These are phyloP conservation scores for Bjerkandera adusta DNA, from an alignment of 1,284 basidiomycete species.

Conservation along the genomic window DNA sequence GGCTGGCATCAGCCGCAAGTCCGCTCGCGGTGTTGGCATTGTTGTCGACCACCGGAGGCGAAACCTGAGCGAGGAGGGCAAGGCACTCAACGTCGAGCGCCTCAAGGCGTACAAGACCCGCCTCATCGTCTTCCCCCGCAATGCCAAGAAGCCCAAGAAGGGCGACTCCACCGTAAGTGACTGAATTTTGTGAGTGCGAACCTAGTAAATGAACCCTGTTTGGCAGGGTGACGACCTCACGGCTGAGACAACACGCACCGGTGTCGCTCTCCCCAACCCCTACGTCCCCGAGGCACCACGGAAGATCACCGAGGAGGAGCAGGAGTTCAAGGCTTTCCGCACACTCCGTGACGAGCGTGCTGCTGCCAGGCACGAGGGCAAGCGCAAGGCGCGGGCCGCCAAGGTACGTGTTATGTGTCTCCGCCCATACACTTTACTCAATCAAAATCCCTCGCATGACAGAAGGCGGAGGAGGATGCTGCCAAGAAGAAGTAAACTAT, in stretches of 20 bases:
- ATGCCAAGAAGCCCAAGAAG: constrained; percentile 94
- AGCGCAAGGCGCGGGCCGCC: constrained; percentile 76
- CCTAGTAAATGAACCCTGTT: constrained; percentile 10
- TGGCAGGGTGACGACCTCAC: constrained; percentile 81
- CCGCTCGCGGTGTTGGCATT: constrained; percentile 92
- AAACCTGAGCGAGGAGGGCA: constrained; percentile 97
- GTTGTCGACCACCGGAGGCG: constrained; percentile 97
- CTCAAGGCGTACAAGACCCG: constrained; percentile 91
- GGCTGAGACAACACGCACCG: constrained; percentile 73
- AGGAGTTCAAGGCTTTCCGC: constrained; percentile 85
- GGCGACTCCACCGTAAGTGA: constrained; percentile 83
- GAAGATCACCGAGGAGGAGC: constrained; percentile 92
- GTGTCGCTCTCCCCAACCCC: constrained; percentile 69
- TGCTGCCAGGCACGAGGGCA: constrained; percentile 83
- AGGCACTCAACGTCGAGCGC: constrained; percentile 93
- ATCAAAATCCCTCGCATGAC: constrained; percentile 22
- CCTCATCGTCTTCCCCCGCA: constrained; percentile 93
- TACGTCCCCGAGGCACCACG: constrained; percentile 84
- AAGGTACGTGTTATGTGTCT: constrained; percentile 54
- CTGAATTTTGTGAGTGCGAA: constrained; percentile 7
- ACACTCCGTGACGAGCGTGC: constrained; percentile 89
- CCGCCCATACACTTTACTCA: constrained; percentile 11
- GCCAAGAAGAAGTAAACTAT: constrained; percentile 84
- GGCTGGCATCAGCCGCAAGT: constrained; percentile 93
- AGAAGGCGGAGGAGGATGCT: constrained; percentile 92